These are phyloP conservation scores for Candida tetrigidarum DNA, from an alignment of 1,139 yeast species.

Conservation along the genomic window DNA sequence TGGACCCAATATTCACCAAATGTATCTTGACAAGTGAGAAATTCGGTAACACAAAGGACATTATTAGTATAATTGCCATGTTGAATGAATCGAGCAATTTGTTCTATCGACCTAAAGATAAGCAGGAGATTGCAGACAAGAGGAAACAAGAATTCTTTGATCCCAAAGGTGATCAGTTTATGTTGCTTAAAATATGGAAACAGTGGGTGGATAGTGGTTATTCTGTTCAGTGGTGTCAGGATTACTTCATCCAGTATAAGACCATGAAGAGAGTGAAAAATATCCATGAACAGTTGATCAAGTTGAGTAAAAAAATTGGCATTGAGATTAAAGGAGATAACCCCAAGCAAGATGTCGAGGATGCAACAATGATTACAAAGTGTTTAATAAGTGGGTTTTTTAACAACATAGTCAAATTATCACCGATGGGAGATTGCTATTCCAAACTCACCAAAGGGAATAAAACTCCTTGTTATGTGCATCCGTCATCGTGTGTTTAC, in stretches of 20 bases:
- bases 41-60: constrained; percentile 85
- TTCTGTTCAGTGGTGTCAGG: constrained; percentile 85
- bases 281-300: constrained; percentile 80
- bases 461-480: constrained; percentile 61
- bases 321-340: constrained; percentile 26
- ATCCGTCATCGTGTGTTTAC: constrained; percentile 77
- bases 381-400: constrained; percentile 84
- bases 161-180: constrained; percentile 94
- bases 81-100: constrained; percentile 88
- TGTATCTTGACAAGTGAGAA: constrained; percentile 84
- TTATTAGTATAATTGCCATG: constrained; percentile 86
- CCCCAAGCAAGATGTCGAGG: constrained; percentile 18
- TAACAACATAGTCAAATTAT: constrained; percentile 72
- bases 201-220: constrained; percentile 75
- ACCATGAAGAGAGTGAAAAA: constrained; percentile 83
- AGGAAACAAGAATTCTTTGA: constrained; percentile 88
- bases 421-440: constrained; percentile 74
- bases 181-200: constrained; percentile 85
- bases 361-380: constrained; percentile 54
- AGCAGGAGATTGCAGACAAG: constrained; percentile 91
- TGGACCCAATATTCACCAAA: constrained; percentile 92
- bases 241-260: constrained; percentile 82
- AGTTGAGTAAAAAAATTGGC: constrained; percentile 82
- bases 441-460: constrained; percentile 51
- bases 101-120: constrained; percentile 91